A percentile compares a stretch with the other conserved stretches of the same genome.
phyloP scores from a whole-genome alignment of 2,329 filamentous ascomycete species.

The Pyrenophora teres region DNA sequence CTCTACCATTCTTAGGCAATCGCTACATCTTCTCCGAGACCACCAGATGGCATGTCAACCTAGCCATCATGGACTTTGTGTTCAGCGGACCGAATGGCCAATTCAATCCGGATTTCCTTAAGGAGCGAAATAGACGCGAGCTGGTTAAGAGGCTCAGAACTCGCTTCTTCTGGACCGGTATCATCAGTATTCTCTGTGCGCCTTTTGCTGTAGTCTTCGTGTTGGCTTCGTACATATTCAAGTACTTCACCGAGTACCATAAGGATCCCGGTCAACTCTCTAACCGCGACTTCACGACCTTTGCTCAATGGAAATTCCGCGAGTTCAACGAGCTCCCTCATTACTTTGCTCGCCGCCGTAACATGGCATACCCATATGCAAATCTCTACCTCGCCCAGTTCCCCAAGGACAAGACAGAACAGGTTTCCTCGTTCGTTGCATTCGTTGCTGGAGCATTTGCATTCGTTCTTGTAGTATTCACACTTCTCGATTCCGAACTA shows the following conservation, averaged over 20 bases:
- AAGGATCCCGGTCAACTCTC: slow-evolving; percentile 87
- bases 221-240: slow-evolving; percentile 87
- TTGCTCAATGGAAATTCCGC: slow-evolving; percentile 97
- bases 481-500: slow-evolving; percentile 86
- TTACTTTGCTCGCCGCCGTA: slow-evolving; percentile 83
- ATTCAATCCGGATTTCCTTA: slow-evolving; percentile 82
- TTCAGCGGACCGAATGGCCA: slow-evolving; percentile 84
- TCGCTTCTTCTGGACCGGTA: slow-evolving; percentile 79
- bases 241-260: slow-evolving; percentile 96
- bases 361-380: slow-evolving; percentile 94
- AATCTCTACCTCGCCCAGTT: slow-evolving; percentile 94
- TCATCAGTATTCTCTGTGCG: slow-evolving; percentile 84
- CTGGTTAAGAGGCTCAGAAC: slow-evolving; percentile 78
- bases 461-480: slow-evolving; percentile 81
- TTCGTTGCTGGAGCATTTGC: slow-evolving; percentile 87
- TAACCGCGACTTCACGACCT: slow-evolving; percentile 87
- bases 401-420: slow-evolving; percentile 90
- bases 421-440: slow-evolving; percentile 79
- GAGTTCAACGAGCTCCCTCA: slow-evolving; percentile 98
- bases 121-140: slow-evolving; percentile 76
- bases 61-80: slow-evolving; percentile 89
- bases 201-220: slow-evolving; percentile 88
- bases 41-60: slow-evolving; percentile 88
- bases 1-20: slow-evolving; percentile 78
- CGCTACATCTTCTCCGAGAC: slow-evolving; percentile 86